These are phyloP conservation scores for Brettanomyces naardenensis DNA, from an alignment of 805 yeast genomes.

Conservation along the genomic window DNA sequence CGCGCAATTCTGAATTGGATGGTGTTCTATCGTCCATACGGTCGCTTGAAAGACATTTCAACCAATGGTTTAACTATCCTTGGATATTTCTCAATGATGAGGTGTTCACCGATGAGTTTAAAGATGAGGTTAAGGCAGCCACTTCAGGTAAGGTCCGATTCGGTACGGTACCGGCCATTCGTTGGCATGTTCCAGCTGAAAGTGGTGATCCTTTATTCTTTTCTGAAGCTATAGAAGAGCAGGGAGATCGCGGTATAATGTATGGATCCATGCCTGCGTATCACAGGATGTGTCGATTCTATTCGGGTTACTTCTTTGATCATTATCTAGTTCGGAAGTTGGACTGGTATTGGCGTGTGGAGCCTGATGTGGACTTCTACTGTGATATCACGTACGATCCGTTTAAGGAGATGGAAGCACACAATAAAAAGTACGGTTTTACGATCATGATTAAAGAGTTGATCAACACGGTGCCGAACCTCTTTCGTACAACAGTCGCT, in stretches of 20 bases:
- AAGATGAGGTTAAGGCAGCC: slow-evolving; percentile 36
- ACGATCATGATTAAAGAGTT: slow-evolving; percentile 74
- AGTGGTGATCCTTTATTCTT: slow-evolving; percentile 30
- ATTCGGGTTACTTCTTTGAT: slow-evolving; percentile 73
- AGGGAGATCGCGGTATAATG: slow-evolving; percentile 77
- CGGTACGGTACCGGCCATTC: slow-evolving; percentile 49
- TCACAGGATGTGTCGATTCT: slow-evolving; percentile 94
- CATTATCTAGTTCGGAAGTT: slow-evolving; percentile 64
- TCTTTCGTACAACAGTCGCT: slow-evolving; percentile 65
- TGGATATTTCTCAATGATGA: slow-evolving; percentile 86
- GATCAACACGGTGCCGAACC: slow-evolving; percentile 71
- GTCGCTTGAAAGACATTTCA: slow-evolving; percentile 79
- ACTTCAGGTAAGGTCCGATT: slow-evolving; percentile 63
- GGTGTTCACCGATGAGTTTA: slow-evolving; percentile 61
- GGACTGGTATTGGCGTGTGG: slow-evolving; percentile 96
- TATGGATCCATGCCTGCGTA: slow-evolving; percentile 79
- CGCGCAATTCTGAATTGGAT: slow-evolving; percentile 70
- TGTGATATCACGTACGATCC: slow-evolving; percentile 94
- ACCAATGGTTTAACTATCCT: slow-evolving; percentile 90
- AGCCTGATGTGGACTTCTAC: slow-evolving; percentile 83
- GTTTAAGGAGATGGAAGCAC: slow-evolving; percentile 66
- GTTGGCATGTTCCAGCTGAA: slow-evolving; percentile 65
- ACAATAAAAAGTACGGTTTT: slow-evolving; percentile 75
- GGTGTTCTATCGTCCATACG: slow-evolving; percentile 71
- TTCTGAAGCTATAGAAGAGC: slow-evolving; percentile 53